Evolutionary conservation across 768 basidiomycete genomes (phyloP).

Genomic region (Rhodotorula kratochvilovae): DNA sequence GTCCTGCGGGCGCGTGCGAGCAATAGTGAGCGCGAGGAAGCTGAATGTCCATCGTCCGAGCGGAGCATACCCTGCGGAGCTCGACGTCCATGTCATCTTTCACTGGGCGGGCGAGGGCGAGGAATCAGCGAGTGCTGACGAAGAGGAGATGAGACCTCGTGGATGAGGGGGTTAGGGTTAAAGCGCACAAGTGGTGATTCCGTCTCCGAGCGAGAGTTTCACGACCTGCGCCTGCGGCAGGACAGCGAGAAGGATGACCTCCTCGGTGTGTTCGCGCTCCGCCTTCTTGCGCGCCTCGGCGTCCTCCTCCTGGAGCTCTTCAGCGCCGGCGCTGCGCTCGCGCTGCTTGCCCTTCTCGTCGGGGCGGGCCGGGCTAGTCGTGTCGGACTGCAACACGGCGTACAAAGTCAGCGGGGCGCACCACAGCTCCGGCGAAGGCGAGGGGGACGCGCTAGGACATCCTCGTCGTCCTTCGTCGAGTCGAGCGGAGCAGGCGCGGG

Average conservation of each 20-base stretch:
- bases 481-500: no score
- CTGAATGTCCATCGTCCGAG: accelerated
- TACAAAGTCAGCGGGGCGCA: accelerated
- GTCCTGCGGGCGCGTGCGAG: conserved; percentile 12
- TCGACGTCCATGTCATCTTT: conserved; percentile 20
- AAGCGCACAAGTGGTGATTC: no score
- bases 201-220: no score
- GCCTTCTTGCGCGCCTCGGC: not conserved
- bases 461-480: not conserved
- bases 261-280: conserved; percentile 19
- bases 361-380: not conserved
- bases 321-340: not conserved
- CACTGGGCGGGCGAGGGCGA: not conserved
- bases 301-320: not conserved
- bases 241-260: no score
- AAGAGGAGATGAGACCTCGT: not conserved
- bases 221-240: no score
- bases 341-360: not conserved
- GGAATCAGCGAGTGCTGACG: not conserved
- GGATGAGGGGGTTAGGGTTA: not conserved
- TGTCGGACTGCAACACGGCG: not conserved
- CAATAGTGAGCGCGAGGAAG: not conserved
- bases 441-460: not conserved
- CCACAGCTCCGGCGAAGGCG: no score
- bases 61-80: conserved; percentile 21